These are phyloP conservation scores for Pyrenula massariospora DNA, from an alignment of 495 filamentous ascomycete genomes.

Conservation along the genomic window DNA sequence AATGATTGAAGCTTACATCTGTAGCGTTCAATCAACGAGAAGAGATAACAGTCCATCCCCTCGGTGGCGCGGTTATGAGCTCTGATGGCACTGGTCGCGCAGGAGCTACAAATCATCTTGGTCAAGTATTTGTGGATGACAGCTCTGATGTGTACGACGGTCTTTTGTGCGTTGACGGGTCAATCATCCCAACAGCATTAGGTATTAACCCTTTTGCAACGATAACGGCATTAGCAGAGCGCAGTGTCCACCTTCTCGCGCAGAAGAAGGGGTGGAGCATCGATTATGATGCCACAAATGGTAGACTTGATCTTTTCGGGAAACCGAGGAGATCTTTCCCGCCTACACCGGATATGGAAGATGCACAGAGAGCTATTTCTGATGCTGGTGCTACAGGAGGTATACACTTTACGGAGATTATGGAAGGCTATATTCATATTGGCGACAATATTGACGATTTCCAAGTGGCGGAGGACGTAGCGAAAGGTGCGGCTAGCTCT, in stretches of 20 bases:
- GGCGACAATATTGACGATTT: slow-evolving; percentile 39
- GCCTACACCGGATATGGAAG: slow-evolving; percentile 1
- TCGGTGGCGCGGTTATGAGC: slow-evolving; percentile 56
- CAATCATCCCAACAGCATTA: slow-evolving; percentile 52
- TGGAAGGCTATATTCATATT: slow-evolving; percentile 49
- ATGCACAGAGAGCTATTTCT: slow-evolving; percentile 12
- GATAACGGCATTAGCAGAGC: slow-evolving; percentile 55
- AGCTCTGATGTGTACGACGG: slow-evolving; percentile 39
- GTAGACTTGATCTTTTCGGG: slow-evolving; percentile 15
- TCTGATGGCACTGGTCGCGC: slow-evolving; percentile 39
- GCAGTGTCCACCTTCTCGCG: slow-evolving; percentile 40
- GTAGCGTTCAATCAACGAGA: slow-evolving; percentile 19
- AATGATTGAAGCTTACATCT: background rate
- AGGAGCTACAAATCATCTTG: slow-evolving; percentile 53
- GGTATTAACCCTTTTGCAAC: slow-evolving; percentile 62
- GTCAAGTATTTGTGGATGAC: slow-evolving; percentile 44
- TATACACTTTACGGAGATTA: slow-evolving; percentile 50
- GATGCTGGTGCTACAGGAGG: slow-evolving; percentile 30
- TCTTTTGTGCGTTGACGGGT: slow-evolving; percentile 49
- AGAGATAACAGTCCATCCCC: slow-evolving; percentile 55
- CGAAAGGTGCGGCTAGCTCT: slow-evolving; percentile 36
- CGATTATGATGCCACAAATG: slow-evolving; percentile 37
- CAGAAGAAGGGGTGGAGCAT: slow-evolving; percentile 28
- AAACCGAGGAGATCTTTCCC: background rate
- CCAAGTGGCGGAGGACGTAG: slow-evolving; percentile 39